Evolutionary conservation across 1,284 basidiomycete species (phyloP), one percentile per base, ranked within the genome.

Genomic region (Grifola frondosa): DNA sequence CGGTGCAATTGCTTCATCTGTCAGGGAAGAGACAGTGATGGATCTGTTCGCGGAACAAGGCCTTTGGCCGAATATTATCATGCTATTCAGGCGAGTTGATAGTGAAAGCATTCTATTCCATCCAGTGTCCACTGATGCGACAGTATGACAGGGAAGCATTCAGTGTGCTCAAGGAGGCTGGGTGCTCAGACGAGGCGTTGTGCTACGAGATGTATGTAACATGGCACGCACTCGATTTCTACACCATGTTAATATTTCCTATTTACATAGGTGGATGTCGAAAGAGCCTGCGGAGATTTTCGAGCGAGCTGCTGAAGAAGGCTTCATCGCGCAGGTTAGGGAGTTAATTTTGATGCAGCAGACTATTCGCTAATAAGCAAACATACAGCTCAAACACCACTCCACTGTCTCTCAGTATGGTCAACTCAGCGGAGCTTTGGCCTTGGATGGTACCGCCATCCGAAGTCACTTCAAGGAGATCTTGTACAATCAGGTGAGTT

Each of bases 241-340:
- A 30, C 47, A 31, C 41, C 13, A 42, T 42, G 12, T 22, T n/a
- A n/a, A n/a, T n/a, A n/a, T n/a, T n/a, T n/a, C n/a, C n/a, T n/a
- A n/a, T n/a, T n/a, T n/a, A n/a, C n/a, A n/a, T 41, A 82, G 80
- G 78, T 81, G 80, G 80, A 83, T 83, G 80, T 82, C 81, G 22
- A 83, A 81, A 54, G 80, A 83, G 53, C 80, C 81, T 3, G 80
- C 81, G n/a, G 81, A 82, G 51, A 81, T 83, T 33, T 84, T 84
- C 58, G 80, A 83, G 58, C 68, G 78, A 21, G 80, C 81, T 7
- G 80, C 80, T 2, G 80, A 83, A 48, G 80, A 82, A 31, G 81
- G 81, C 13, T 81, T 83, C 59, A 75, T 82, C 40, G 60, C 58
- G 19, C 80, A 81, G 64, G 78, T 72, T 40, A 24, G 50, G n/a